A percentile compares a stretch with the other conserved stretches of the same genome.
Conservation (phyloP, 306 rosid species). For the Lathyrus sativus region DNA sequence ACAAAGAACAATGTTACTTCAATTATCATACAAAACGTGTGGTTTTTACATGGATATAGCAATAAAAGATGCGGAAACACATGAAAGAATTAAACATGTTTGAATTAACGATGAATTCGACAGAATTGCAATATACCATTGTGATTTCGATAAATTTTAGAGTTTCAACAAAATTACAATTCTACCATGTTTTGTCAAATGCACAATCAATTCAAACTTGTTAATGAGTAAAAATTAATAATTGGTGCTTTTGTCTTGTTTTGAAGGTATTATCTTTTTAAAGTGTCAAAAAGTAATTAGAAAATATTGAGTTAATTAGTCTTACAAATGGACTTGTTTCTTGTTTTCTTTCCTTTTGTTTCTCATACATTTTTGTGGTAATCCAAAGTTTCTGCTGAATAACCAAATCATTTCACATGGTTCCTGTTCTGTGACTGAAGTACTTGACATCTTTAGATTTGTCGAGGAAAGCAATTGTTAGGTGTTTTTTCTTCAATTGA, state of each 20-base stretch:
- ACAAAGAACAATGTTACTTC: conserved; percentile 19
- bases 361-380: neutral
- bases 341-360: neutral
- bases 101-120: neutral
- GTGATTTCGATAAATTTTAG: neutral
- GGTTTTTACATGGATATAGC: conserved; percentile 20
- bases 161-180: neutral
- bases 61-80: conserved; percentile 28
- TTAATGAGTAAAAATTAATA: neutral
- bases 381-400: conserved; percentile 15
- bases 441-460: too few relatives aligned
- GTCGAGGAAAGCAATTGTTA: too few relatives aligned
- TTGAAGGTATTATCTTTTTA: conserved; percentile 11
- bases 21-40: conserved; percentile 32
- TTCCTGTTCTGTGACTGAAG: too few relatives aligned
- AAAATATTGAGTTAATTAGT: neutral
- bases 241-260: conserved; percentile 16
- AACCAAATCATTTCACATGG: too few relatives aligned
- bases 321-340: neutral
- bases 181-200: neutral
- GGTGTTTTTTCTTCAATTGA: too few relatives aligned
- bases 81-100: neutral
- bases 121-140: neutral
- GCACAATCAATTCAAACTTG: neutral
- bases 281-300: conserved; percentile 1